Conservation (phyloP, 257 asterid genomes). For the Orobanche coerulescens region DNA sequence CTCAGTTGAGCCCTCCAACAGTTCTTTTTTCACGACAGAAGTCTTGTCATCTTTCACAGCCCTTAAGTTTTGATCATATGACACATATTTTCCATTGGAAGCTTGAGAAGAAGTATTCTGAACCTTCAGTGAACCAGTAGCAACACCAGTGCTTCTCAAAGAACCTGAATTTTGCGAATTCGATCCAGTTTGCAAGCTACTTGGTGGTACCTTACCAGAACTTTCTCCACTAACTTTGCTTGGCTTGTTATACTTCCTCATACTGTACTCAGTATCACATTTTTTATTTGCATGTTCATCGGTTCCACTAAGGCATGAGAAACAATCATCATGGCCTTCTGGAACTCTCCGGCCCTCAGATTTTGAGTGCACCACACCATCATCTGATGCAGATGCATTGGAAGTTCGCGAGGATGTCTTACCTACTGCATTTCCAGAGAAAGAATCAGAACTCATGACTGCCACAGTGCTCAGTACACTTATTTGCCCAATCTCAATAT, state of each 20-base stretch:
- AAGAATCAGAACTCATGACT: constrained; percentile 41
- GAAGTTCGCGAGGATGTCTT: constrained; percentile 43
- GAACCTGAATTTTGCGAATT: constrained; percentile 23
- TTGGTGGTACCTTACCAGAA: constrained; percentile 28
- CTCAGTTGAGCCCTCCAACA: constrained; percentile 31
- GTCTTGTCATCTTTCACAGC: constrained; percentile 26
- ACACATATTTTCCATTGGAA: constrained; percentile 22
- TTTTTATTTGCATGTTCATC: constrained; percentile 33
- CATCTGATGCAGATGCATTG: constrained; percentile 44
- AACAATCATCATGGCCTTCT: constrained; percentile 50
- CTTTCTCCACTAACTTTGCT: constrained; percentile 24
- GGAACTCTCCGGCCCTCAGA: constrained; percentile 34
- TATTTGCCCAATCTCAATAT: constrained; percentile 37
- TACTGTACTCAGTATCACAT: constrained; percentile 29
- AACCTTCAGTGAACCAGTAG: constrained; percentile 24
- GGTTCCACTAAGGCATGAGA: constrained; percentile 43
- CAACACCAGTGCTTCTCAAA: constrained; percentile 25
- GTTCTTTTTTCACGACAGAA: constrained; percentile 23
- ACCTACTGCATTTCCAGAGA: constrained; percentile 42
- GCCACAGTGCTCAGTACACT: constrained; percentile 39
- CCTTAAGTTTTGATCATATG: constrained; percentile 17
- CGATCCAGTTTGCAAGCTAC: constrained; percentile 25
- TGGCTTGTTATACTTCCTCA: constrained; percentile 24
- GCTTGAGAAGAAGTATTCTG: constrained; percentile 25
- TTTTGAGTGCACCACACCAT: constrained; percentile 37